Percentiles rank a stretch among this genome's conserved stretches.
phyloP scores from a whole-genome alignment of 352 stramenopile species.

The Poterioochromonas sp. region DNA sequence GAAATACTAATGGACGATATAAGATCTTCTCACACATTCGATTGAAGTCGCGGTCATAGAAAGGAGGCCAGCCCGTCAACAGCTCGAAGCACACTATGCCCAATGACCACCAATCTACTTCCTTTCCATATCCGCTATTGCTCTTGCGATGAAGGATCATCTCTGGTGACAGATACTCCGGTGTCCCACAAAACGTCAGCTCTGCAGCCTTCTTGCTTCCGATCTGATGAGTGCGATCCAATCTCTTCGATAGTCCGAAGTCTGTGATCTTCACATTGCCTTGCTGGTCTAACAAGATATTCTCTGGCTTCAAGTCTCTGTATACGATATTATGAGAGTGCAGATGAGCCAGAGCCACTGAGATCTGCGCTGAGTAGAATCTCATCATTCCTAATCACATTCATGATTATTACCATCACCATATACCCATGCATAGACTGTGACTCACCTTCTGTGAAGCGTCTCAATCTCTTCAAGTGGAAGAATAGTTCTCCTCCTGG shows the following conservation, averaged over 20 bases:
- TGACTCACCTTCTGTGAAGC: constrained; percentile 53
- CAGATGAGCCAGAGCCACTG: constrained; percentile 64
- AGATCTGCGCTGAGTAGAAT: constrained; percentile 78
- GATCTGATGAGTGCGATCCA: not conserved
- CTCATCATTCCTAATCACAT: constrained; percentile 44
- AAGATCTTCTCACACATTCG: constrained; percentile 28
- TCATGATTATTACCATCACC: too few relatives aligned
- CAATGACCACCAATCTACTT: constrained; percentile 84
- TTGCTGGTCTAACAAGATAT: constrained; percentile 65
- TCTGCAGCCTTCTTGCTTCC: not conserved
- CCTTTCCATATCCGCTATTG: constrained; percentile 64
- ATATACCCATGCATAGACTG: not conserved
- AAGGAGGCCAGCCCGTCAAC: constrained; percentile 76
- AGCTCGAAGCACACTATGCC: constrained; percentile 86
- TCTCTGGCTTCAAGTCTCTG: constrained; percentile 79
- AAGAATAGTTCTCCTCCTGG: constrained; percentile 77
- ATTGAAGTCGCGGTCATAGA: not conserved
- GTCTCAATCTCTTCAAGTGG: constrained; percentile 50
- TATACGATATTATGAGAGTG: constrained; percentile 77
- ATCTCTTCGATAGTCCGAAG: constrained; percentile 69
- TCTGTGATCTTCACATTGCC: constrained; percentile 74
- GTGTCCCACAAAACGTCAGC: constrained; percentile 67
- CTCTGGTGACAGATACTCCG: constrained; percentile 72
- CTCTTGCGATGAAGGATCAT: constrained; percentile 74
- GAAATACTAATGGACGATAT: not conserved